Evolutionary conservation across 1,284 basidiomycete species (phyloP), one percentile per base, ranked within the genome.

Genomic region (Fomitopsis pinicola): DNA sequence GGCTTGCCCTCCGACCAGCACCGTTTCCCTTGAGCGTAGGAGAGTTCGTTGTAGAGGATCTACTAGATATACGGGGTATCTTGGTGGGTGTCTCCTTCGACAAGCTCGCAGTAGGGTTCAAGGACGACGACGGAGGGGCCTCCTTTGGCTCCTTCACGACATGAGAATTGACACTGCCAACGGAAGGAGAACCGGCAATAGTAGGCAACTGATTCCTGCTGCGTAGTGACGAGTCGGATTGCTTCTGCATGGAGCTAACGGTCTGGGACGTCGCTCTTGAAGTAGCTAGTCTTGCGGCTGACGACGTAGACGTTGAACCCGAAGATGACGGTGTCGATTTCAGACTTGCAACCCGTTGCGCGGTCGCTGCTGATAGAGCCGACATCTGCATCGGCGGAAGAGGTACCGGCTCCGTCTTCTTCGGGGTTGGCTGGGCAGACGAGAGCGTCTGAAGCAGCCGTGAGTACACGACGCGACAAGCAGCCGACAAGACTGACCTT

Each of bases 11-110:
- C 45, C 88, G 84, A 61, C 78, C 81, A 9, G 80, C 76, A 61
- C 82, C 73, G 70, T 76, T 59, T 75, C 78, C 75, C 67, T 87
- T 89, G 60, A 86, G 71, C 28, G 85, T 82, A 3, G 88, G 88
- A 10, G 89, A 88, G 53, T 84, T 80, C 55, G 79, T 81, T 2
- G 87, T 83, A 3, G 91, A 91, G 5, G 87, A 86, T 54, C 89
- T 82, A 70, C 87, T 92, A 22, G 92, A 89, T 62, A 97, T 95
- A 45, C 95, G 89, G 56, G 95, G 95, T 67, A 97, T 98, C 78
- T 95, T 96, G 26, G 95, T 98, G 0, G 95, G 94, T 0, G 91
- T 91, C 72, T 92, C 90, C 73, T 92, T 92, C 5, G 82, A 72
- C 59, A 86, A 72, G n/a, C 78, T 76, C 28, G 80, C 77, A 3